Percentiles rank a stretch among this genome's conserved stretches.
phyloP scores from a whole-genome alignment of 495 filamentous ascomycete species.

The Cercophora newfieldiana region DNA sequence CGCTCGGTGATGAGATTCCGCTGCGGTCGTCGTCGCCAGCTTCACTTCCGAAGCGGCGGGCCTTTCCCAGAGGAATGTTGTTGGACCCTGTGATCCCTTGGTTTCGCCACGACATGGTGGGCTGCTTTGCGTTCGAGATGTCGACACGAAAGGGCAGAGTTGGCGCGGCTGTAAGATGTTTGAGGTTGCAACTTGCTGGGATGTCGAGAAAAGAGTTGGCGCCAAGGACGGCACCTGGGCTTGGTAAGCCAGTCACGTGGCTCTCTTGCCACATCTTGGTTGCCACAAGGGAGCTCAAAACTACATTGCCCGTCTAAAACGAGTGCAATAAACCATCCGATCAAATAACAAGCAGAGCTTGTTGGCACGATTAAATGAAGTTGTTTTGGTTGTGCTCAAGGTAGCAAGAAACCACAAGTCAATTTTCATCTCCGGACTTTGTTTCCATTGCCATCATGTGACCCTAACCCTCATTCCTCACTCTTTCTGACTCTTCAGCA shows the following conservation, averaged over 20 bases:
- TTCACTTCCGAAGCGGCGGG: conserved; percentile 79
- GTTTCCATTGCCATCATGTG: too few species aligned
- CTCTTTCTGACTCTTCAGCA: not conserved
- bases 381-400: too few species aligned
- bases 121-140: not conserved
- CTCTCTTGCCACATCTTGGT: not conserved
- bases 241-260: not conserved
- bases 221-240: not conserved
- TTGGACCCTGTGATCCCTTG: conserved; percentile 98
- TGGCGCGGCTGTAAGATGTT: not conserved
- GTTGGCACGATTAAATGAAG: too few species aligned
- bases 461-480: not conserved
- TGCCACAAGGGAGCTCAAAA: not conserved
- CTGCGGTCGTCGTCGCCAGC: conserved; percentile 49
- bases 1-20: conserved; percentile 23
- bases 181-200: not conserved
- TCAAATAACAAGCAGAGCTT: too few species aligned
- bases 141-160: conserved; percentile 3
- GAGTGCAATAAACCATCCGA: too few species aligned
- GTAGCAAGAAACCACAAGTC: too few species aligned
- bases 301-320: not conserved
- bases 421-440: too few species aligned
- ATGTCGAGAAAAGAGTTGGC: not conserved
- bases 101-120: conserved; percentile 83
- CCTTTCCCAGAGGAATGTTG: conserved; percentile 89